phyloP scores from a whole-genome alignment of 805 yeast genomes.

The Metschnikowia proteae region DNA sequence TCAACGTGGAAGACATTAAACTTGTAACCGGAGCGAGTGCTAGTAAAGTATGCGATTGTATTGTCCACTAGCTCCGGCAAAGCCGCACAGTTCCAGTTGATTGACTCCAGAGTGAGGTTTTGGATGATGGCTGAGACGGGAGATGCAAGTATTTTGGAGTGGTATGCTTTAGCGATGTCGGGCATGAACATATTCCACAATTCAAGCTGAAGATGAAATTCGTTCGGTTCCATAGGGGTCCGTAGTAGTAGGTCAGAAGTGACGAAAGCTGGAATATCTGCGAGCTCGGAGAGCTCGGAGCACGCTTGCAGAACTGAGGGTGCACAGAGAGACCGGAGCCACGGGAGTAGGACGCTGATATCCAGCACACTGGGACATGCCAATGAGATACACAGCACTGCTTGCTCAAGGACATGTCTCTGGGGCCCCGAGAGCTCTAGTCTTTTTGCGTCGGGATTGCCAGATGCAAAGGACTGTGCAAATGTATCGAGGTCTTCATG shows the following conservation, averaged over 20 bases:
- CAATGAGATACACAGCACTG: slow-evolving; percentile 4
- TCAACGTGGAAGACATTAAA: slow-evolving; percentile 15
- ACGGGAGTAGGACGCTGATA: slow-evolving; percentile 13
- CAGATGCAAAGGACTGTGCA: neutral
- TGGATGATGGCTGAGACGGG: slow-evolving; percentile 20
- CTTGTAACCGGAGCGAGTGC: slow-evolving; percentile 20
- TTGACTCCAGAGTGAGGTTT: slow-evolving; percentile 25
- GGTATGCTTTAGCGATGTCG: slow-evolving; percentile 22
- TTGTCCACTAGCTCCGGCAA: slow-evolving; percentile 8
- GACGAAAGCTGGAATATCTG: slow-evolving; percentile 38
- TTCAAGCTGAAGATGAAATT: slow-evolving; percentile 33
- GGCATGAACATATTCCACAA: slow-evolving; percentile 31
- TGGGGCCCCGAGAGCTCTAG: neutral
- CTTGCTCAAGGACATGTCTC: neutral
- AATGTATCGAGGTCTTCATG: neutral
- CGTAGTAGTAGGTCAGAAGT: slow-evolving; percentile 36
- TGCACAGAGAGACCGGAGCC: slow-evolving; percentile 34
- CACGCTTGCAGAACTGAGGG: slow-evolving; percentile 32
- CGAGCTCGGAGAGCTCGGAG: slow-evolving; percentile 23
- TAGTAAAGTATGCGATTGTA: slow-evolving; percentile 16
- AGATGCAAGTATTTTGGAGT: slow-evolving; percentile 16
- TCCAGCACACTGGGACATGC: slow-evolving; percentile 5
- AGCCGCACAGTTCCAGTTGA: slow-evolving; percentile 19
- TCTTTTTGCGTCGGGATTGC: neutral
- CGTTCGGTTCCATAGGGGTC: slow-evolving; percentile 31